Percentiles rank a stretch among this genome's conserved stretches.
phyloP scores from a whole-genome alignment of 805 yeast species.

The Monosporozyma servazzii region DNA sequence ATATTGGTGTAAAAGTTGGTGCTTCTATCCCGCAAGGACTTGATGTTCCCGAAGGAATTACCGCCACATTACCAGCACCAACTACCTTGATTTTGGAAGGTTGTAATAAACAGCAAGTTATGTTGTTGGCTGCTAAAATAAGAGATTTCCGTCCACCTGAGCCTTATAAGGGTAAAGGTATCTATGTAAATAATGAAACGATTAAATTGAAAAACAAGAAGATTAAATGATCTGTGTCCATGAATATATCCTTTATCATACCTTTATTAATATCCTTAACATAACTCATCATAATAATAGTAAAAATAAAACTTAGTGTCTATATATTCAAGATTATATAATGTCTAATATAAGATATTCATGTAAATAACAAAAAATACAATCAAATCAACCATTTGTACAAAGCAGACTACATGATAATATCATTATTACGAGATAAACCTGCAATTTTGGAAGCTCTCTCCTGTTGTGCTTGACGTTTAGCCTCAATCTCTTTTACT shows the following conservation, averaged over 20 bases:
- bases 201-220: slow-evolving; percentile 85
- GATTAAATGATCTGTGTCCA: slow-evolving; percentile 55
- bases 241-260: background rate
- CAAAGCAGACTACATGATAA: background rate
- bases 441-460: slow-evolving; percentile 81
- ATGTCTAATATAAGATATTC: background rate
- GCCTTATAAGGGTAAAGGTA: slow-evolving; percentile 97
- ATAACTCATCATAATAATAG: background rate
- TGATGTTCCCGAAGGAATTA: slow-evolving; percentile 66
- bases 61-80: slow-evolving; percentile 72
- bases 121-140: slow-evolving; percentile 77
- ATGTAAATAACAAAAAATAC: background rate
- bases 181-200: slow-evolving; percentile 84
- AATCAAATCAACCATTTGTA: background rate
- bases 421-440: slow-evolving; percentile 74
- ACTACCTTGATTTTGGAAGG: slow-evolving; percentile 84
- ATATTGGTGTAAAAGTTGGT: slow-evolving; percentile 77
- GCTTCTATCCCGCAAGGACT: slow-evolving; percentile 73
- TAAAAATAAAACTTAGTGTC: background rate
- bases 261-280: background rate
- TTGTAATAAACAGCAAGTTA: slow-evolving; percentile 76
- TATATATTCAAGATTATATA: background rate
- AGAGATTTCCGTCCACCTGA: slow-evolving; percentile 91
- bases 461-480: slow-evolving; percentile 55
- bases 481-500: slow-evolving; percentile 46